Conservation (phyloP, 192 early-diverging fungal species). For the Coemansia sp. region DNA sequence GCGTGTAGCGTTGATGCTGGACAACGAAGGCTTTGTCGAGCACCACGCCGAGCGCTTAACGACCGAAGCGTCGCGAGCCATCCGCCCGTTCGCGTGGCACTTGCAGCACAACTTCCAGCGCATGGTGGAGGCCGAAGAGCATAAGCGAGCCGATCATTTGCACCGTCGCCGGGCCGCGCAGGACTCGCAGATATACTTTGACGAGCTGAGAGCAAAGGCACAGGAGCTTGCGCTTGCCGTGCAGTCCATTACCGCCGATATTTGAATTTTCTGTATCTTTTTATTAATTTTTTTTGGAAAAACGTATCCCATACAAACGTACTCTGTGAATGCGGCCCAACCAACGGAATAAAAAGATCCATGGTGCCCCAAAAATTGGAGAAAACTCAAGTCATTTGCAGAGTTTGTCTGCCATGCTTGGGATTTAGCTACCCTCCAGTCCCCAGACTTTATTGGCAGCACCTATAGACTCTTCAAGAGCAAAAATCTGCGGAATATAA, state of each 20-base stretch:
- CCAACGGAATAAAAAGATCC: neutral
- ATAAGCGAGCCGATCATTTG: conserved; percentile 60
- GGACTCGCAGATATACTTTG: conserved; percentile 68
- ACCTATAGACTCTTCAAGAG: neutral
- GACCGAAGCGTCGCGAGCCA: conserved; percentile 62
- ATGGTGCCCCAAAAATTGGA: neutral
- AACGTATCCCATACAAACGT: neutral
- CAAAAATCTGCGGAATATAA: conserved; percentile 19
- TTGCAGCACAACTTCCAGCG: conserved; percentile 68
- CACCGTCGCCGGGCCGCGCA: conserved; percentile 58
- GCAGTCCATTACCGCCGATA: conserved; percentile 25
- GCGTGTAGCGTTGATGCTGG: conserved; percentile 54
- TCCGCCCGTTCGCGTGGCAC: conserved; percentile 70
- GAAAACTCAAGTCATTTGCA: neutral
- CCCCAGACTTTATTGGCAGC: too few species aligned
- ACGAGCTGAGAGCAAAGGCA: conserved; percentile 60
- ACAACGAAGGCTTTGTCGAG: conserved; percentile 58
- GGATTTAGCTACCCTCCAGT: neutral
- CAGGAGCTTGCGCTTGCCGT: conserved; percentile 58
- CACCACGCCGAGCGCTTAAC: conserved; percentile 64
- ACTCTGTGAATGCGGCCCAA: neutral
- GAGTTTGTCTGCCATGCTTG: neutral
- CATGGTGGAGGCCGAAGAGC: conserved; percentile 72
- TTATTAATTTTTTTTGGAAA: neutral
- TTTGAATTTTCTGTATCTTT: conserved; percentile 5